These are phyloP conservation scores for Adansonia grandidieri DNA, from an alignment of 441 rosid species.

Conservation along the genomic window DNA sequence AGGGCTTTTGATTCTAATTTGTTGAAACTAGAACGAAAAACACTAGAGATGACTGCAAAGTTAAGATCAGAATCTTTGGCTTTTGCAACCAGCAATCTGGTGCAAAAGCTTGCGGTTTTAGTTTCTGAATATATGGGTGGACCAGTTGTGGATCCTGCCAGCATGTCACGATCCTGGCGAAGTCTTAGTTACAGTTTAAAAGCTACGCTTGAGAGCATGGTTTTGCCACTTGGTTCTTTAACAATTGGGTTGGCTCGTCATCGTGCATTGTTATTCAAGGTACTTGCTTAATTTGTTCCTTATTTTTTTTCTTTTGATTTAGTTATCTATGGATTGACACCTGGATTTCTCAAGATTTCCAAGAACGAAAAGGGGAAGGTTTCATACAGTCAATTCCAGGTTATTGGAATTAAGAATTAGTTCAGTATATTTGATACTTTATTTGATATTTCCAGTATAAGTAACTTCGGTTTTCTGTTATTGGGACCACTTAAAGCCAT, in stretches of 20 bases:
- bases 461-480: not conserved
- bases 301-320: not conserved
- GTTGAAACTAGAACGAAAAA: slow-evolving; percentile 73
- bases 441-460: not conserved
- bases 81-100: slow-evolving; percentile 52
- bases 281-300: slow-evolving; percentile 29
- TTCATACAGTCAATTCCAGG: not conserved
- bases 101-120: slow-evolving; percentile 67
- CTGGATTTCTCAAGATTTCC: slow-evolving; percentile 8
- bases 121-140: slow-evolving; percentile 97
- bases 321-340: not conserved
- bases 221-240: slow-evolving; percentile 91
- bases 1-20: slow-evolving; percentile 83
- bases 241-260: slow-evolving; percentile 96
- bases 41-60: slow-evolving; percentile 57
- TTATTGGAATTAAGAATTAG: slow-evolving; percentile 9
- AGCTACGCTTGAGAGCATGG: slow-evolving; percentile 91
- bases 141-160: slow-evolving; percentile 77
- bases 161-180: slow-evolving; percentile 71
- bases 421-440: not conserved
- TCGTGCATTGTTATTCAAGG: slow-evolving; percentile 94
- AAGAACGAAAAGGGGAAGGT: not conserved
- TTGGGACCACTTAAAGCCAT: not conserved
- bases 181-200: slow-evolving; percentile 79
- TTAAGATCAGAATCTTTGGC: slow-evolving; percentile 54